phyloP scores from a whole-genome alignment of 192 early-diverging fungal genomes.

The Podila horticola region DNA sequence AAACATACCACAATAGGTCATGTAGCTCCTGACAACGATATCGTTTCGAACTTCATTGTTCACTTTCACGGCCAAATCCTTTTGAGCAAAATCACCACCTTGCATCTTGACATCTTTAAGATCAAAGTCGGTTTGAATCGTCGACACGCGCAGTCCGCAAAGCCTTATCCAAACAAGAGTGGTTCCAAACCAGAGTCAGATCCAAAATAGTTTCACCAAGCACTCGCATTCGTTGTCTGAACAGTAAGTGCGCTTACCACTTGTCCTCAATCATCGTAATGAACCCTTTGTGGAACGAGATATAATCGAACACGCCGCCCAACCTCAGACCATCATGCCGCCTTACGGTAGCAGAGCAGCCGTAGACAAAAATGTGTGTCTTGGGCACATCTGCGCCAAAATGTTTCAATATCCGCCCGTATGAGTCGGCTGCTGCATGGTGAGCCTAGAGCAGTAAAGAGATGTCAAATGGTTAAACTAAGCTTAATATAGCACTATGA shows the following conservation, averaged over 20 bases:
- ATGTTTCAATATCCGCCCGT: slow-evolving; percentile 75
- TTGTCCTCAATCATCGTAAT: slow-evolving; percentile 85
- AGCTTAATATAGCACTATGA: neutral
- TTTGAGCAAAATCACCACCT: slow-evolving; percentile 70
- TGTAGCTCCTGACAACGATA: slow-evolving; percentile 72
- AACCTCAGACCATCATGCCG: slow-evolving; percentile 86
- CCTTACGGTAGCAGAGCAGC: slow-evolving; percentile 91
- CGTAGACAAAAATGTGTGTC: slow-evolving; percentile 82
- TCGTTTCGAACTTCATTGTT: slow-evolving; percentile 69
- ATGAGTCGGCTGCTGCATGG: slow-evolving; percentile 86
- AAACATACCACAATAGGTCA: slow-evolving; percentile 57
- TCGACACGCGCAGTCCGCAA: slow-evolving; percentile 69
- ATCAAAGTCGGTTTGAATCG: slow-evolving; percentile 69
- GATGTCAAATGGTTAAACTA: neutral
- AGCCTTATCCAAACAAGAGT: slow-evolving; percentile 55
- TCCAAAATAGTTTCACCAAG: too few relatives aligned
- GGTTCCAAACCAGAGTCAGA: slow-evolving; percentile 9
- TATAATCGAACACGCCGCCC: slow-evolving; percentile 74
- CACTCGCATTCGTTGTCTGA: neutral
- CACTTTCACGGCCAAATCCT: slow-evolving; percentile 64
- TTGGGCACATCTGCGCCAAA: slow-evolving; percentile 64
- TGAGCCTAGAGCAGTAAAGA: slow-evolving; percentile 70
- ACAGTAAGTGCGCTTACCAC: slow-evolving; percentile 57
- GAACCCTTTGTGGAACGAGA: slow-evolving; percentile 80
- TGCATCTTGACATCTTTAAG: slow-evolving; percentile 58